Evolutionary conservation across 352 stramenopile genomes (phyloP).

Genomic region (Phytophthora brassicae): DNA sequence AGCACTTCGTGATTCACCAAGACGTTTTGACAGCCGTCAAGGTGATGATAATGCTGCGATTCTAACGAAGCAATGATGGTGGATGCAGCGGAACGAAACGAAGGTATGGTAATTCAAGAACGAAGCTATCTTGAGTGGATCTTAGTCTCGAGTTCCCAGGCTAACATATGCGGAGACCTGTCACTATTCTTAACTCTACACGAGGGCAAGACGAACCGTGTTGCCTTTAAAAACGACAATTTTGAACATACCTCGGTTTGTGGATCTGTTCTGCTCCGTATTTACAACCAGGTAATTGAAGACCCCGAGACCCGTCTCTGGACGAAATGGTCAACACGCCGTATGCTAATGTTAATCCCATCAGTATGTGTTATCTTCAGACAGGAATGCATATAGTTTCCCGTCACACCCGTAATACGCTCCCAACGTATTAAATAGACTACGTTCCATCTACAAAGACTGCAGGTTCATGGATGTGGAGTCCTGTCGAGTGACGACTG

Average conservation of each 20-base stretch:
- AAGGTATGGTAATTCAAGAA: no score
- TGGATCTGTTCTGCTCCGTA: conserved; percentile 1
- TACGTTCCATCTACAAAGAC: no score
- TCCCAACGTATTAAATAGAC: no score
- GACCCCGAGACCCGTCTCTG: conserved; percentile 2
- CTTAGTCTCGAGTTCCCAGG: background rate
- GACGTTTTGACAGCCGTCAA: background rate
- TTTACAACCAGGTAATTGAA: conserved; percentile 4
- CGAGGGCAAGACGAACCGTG: background rate
- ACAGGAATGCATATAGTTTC: no score
- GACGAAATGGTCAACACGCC: conserved; percentile 8
- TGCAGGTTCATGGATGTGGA: no score
- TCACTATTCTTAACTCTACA: background rate
- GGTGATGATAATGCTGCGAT: background rate
- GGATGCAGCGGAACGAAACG: no score
- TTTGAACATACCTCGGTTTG: background rate
- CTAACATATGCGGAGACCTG: conserved; percentile 6
- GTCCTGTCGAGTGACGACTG: no score
- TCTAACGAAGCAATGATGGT: background rate
- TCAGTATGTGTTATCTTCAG: conserved; percentile 5
- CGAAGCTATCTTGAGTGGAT: no score
- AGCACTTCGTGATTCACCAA: no score
- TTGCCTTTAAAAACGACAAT: conserved; percentile 1
- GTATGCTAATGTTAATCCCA: background rate
- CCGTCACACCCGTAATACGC: no score